Base-by-base conservation (phyloP, 768 basidiomycete genomes). In the Boletus barrowsii region DNA sequence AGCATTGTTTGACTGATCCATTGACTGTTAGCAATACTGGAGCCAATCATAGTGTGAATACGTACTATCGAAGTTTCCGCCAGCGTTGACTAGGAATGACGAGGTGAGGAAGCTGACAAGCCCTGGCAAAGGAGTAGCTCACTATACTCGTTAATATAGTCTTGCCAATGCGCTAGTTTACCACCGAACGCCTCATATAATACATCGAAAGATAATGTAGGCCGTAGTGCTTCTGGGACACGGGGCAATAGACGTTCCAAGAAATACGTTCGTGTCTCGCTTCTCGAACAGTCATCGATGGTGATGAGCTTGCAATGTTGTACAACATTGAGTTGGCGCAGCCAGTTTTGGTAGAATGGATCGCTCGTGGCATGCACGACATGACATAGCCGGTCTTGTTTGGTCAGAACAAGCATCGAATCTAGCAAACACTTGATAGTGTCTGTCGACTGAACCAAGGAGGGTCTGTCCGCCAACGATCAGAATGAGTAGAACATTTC, bases 261-360 rank as follows among this genome's bases (percentile, higher is more conserved):
- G 72, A 84, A 91, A 71, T 80, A 93, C 3, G 72, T 70, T 26
- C 81, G 76, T 6, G 86, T 86, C 64, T 93, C 90, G 8, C 75
- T 71, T 68, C 87, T 90, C 4, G 84, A 80, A 60, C 87, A 87
- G 66, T 93, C 91, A 5, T 88, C 88, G 50, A 93, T 80, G 3
- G 88, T 87, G 57, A 93, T 78, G 49, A 92, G 84, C 82, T 88
- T 90, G 75, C 89, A 92, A 66, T 90, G 87, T 62, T 89, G 87
- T 77, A 87, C 86, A 47, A 90, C 80, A 56, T 88, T 89, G 50
- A 89, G 75, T 63, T 89, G 88, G 56, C 88, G 77, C 43, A 92
- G 75, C 88, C 87, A 90, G 13, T 85, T 88, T 60, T 90, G 89
- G 63, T 90, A 92, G 70, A 90, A 90, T 0, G 89, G 88, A 59